Conservation (phyloP, 2,329 filamentous ascomycete genomes). For the Penicillium sp. region DNA sequence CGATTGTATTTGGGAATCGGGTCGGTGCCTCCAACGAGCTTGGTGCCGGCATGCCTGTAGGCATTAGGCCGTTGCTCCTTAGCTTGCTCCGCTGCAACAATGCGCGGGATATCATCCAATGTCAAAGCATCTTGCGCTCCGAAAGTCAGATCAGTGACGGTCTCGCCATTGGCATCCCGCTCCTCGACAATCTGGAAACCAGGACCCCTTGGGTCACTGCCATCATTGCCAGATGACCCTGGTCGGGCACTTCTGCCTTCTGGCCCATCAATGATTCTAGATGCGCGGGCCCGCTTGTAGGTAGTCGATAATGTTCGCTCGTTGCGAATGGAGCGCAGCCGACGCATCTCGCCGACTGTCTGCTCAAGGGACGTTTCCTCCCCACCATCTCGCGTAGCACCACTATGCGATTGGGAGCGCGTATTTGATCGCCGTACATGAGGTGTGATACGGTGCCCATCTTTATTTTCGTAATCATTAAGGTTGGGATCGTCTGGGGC, state of each 20-base stretch:
- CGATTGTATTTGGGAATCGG: conserved; percentile 64
- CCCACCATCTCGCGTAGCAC: conserved; percentile 56
- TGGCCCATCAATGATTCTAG: conserved; percentile 85
- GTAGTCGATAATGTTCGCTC: conserved; percentile 93
- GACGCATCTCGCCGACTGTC: conserved; percentile 89
- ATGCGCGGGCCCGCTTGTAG: conserved; percentile 83
- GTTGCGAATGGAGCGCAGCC: conserved; percentile 85
- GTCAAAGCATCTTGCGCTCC: conserved; percentile 88
- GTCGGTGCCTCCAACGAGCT: conserved; percentile 57
- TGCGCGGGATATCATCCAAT: conserved; percentile 90
- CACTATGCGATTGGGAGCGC: conserved; percentile 70
- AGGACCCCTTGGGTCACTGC: conserved; percentile 50
- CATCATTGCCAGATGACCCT: conserved; percentile 65
- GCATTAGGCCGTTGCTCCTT: conserved; percentile 81
- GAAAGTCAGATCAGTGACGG: conserved; percentile 75
- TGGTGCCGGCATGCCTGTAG: conserved; percentile 69
- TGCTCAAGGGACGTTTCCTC: conserved; percentile 79
- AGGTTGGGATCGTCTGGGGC: conserved; percentile 63
- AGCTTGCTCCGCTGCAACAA: conserved; percentile 92
- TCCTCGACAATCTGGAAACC: conserved; percentile 79
- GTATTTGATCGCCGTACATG: conserved; percentile 60
- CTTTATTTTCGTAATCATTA: conserved; percentile 62
- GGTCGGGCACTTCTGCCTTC: conserved; percentile 65
- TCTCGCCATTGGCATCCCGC: conserved; percentile 63
- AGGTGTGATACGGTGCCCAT: conserved; percentile 56